phyloP scores from a whole-genome alignment of 2,329 filamentous ascomycete genomes.

The Ophiocordyceps unilateralis region DNA sequence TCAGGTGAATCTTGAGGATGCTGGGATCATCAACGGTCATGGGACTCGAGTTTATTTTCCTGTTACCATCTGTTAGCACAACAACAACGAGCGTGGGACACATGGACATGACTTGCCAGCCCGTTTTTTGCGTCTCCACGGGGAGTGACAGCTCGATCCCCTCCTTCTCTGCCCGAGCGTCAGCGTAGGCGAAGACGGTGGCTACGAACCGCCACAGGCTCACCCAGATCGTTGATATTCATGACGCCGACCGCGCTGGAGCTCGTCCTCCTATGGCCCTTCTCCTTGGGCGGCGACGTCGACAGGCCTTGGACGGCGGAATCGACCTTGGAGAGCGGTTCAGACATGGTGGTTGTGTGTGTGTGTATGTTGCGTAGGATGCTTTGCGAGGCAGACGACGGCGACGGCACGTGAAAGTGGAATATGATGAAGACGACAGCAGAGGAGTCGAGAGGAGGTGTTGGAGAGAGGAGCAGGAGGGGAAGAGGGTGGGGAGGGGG shows the following conservation, averaged over 20 bases:
- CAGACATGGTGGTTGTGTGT: constrained; percentile 14
- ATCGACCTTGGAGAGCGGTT: constrained; percentile 71
- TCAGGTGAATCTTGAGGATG: constrained; percentile 64
- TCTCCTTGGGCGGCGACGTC: constrained; percentile 50
- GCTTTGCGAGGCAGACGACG: background rate
- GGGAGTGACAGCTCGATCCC: constrained; percentile 56
- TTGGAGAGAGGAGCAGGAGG: background rate
- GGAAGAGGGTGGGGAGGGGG: background rate
- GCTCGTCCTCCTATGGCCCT: constrained; percentile 50
- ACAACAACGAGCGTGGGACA: background rate
- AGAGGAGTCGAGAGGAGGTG: background rate
- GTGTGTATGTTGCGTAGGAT: background rate
- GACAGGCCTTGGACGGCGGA: constrained; percentile 72
- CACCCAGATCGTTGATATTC: constrained; percentile 78
- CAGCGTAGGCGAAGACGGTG: background rate
- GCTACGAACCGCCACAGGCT: constrained; percentile 15
- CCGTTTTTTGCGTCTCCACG: constrained; percentile 69
- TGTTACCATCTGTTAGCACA: constrained; percentile 17
- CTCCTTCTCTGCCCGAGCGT: constrained; percentile 44
- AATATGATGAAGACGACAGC: background rate
- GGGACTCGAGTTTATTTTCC: constrained; percentile 88
- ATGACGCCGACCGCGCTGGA: constrained; percentile 49
- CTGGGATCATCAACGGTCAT: constrained; percentile 65
- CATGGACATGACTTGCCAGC: constrained; percentile 46
- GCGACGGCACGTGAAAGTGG: background rate